A percentile compares a stretch with the other conserved stretches of the same genome.
Conservation (phyloP, 1,139 yeast genomes). For the Eremothecium gossypii region DNA sequence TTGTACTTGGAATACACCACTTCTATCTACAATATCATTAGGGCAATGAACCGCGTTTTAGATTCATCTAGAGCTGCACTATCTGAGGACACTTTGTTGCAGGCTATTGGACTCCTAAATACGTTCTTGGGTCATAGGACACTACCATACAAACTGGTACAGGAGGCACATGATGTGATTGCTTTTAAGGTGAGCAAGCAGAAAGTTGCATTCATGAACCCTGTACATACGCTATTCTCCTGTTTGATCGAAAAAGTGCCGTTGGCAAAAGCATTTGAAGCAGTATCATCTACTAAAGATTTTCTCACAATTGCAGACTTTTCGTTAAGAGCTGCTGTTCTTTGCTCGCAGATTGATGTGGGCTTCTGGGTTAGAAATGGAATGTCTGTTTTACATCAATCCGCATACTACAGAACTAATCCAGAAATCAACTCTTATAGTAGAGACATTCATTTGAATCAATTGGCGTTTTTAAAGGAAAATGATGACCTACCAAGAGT, state of each 20-base stretch:
- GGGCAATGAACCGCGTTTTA: conserved; percentile 35
- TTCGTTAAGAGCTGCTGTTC: conserved; percentile 49
- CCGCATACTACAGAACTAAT: conserved; percentile 31
- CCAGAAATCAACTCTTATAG: conserved; percentile 31
- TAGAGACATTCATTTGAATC: conserved; percentile 52
- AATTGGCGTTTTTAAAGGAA: conserved; percentile 41
- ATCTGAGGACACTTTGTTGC: conserved; percentile 17
- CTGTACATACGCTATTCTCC: conserved; percentile 43
- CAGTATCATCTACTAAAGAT: conserved; percentile 20
- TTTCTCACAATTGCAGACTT: conserved; percentile 44
- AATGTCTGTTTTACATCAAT: conserved; percentile 42
- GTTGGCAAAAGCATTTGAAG: conserved; percentile 16
- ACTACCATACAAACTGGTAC: conserved; percentile 20
- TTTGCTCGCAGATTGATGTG: conserved; percentile 45
- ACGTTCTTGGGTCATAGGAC: conserved; percentile 23
- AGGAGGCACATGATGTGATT: conserved; percentile 23
- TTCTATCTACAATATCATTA: conserved; percentile 40
- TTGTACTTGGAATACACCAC: conserved; percentile 41
- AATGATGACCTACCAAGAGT: conserved; percentile 34
- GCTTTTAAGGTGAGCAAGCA: conserved; percentile 40
- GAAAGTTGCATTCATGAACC: conserved; percentile 49
- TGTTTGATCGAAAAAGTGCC: conserved; percentile 26
- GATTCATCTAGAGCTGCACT: conserved; percentile 19
- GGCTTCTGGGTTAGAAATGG: conserved; percentile 67
- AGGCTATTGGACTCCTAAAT: conserved; percentile 35